These are phyloP conservation scores for Penicillium roqueforti DNA, from an alignment of 495 filamentous ascomycete genomes.

Conservation along the genomic window DNA sequence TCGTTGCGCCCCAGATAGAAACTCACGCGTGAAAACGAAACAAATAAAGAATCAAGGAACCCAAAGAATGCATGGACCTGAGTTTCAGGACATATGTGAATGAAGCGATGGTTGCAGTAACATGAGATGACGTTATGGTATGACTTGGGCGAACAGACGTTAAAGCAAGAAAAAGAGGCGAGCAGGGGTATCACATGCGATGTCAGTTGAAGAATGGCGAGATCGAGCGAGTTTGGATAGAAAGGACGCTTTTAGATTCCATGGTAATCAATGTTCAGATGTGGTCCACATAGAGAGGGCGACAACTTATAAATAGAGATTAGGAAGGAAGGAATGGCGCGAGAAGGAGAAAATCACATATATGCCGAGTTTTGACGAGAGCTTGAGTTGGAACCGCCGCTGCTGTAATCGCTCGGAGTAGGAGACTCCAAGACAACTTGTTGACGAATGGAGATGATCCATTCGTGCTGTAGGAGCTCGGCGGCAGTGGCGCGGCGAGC, in stretches of 20 bases:
- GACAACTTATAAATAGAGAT: not conserved
- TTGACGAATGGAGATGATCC: conserved; percentile 70
- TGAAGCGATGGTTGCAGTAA: not conserved
- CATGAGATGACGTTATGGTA: conserved; percentile 5
- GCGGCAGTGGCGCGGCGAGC: conserved; percentile 72
- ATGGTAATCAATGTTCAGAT: not conserved
- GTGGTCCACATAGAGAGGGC: not conserved
- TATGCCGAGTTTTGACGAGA: conserved; percentile 37
- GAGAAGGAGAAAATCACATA: conserved; percentile 16
- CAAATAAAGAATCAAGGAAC: not conserved
- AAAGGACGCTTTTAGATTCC: not conserved
- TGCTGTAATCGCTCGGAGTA: conserved; percentile 44
- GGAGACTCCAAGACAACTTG: conserved; percentile 55
- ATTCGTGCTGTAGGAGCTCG: conserved; percentile 91
- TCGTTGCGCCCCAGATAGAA: not conserved
- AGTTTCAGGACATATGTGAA: not conserved
- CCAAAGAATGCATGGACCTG: not conserved
- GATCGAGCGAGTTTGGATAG: conserved; percentile 22
- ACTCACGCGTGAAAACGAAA: not conserved
- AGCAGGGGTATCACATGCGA: conserved; percentile 33
- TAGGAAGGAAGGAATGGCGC: not conserved
- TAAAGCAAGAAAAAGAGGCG: conserved; percentile 5
- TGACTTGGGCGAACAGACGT: conserved; percentile 1
- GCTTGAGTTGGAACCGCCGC: conserved; percentile 28
- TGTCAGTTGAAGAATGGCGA: conserved; percentile 21